Evolutionary conservation across 768 basidiomycete species (phyloP).

Genomic region (Baorangia bicolor): DNA sequence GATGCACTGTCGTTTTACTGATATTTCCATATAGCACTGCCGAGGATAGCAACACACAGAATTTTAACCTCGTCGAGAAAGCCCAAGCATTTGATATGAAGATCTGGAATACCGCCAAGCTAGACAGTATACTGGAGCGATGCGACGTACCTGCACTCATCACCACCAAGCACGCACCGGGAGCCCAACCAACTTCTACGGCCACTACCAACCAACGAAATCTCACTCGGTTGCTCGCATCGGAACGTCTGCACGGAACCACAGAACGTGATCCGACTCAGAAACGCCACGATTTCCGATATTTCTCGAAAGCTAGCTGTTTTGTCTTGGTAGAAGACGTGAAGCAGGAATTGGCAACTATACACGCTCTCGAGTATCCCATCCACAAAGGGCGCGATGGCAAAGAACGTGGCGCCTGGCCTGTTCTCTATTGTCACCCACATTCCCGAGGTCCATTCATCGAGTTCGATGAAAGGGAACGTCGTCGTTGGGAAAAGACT

Average conservation of each 20-base stretch:
- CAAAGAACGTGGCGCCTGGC: conserved; percentile 68
- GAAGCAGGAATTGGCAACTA: conserved; percentile 76
- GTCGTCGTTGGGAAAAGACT: conserved; percentile 61
- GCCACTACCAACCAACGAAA: conserved; percentile 41
- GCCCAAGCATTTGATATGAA: conserved; percentile 75
- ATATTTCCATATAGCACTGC: conserved; percentile 19
- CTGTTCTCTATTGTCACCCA: conserved; percentile 78
- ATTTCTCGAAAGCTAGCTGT: conserved; percentile 72
- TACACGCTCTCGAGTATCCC: conserved; percentile 81
- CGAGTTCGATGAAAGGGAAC: conserved; percentile 73
- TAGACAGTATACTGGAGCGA: conserved; percentile 69
- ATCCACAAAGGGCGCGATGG: conserved; percentile 51
- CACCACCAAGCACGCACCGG: conserved; percentile 28
- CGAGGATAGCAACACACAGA: conserved; percentile 33
- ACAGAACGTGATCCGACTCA: conserved; percentile 91
- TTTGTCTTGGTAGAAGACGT: conserved; percentile 94
- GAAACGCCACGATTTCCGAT: conserved; percentile 82
- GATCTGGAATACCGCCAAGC: conserved; percentile 77
- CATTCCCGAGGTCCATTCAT: conserved; percentile 71
- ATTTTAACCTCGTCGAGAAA: conserved; percentile 58
- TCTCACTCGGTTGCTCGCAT: conserved; percentile 65
- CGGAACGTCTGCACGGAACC: conserved; percentile 80
- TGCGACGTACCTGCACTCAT: conserved; percentile 45
- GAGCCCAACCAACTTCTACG: conserved; percentile 31
- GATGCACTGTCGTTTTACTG: background rate